phyloP scores from a whole-genome alignment of 768 basidiomycete species.

The Mycena kentingensis region DNA sequence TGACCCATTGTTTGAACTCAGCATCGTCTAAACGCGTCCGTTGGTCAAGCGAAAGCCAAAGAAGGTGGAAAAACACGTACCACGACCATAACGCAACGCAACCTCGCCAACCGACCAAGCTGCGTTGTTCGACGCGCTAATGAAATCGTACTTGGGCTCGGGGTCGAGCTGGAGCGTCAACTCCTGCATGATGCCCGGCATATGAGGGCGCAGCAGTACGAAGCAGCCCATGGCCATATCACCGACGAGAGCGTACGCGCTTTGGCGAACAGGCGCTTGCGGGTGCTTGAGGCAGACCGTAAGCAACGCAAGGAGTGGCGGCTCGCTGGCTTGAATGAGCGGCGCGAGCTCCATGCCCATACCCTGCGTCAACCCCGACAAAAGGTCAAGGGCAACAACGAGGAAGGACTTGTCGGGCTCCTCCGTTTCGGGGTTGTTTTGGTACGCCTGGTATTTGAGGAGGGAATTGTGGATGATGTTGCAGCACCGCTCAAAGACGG shows the following conservation, averaged over 20 bases:
- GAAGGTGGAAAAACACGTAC: conserved; percentile 40
- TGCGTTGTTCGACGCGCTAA: conserved; percentile 98
- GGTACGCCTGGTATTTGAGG: conserved; percentile 82
- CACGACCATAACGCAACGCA: conserved; percentile 85
- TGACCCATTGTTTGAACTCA: conserved; percentile 92
- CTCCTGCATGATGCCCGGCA: conserved; percentile 88
- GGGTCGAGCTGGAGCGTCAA: conserved; percentile 88
- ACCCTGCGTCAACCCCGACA: conserved; percentile 95
- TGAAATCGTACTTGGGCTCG: conserved; percentile 90
- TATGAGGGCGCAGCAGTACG: conserved; percentile 76
- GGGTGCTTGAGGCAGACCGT: conserved; percentile 93
- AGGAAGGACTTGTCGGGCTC: conserved; percentile 98
- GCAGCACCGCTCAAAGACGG: conserved; percentile 91
- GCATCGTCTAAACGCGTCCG: conserved; percentile 58
- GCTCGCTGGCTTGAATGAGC: conserved; percentile 68
- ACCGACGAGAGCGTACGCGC: conserved; percentile 96
- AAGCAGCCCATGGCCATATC: conserved; percentile 98
- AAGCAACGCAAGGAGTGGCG: conserved; percentile 78
- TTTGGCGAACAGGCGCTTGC: conserved; percentile 93
- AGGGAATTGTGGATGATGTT: conserved; percentile 82
- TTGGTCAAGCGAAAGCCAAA: not conserved
- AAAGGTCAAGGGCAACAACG: conserved; percentile 94
- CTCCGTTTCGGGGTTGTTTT: conserved; percentile 86
- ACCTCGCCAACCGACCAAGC: conserved; percentile 99
- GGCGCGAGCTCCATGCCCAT: conserved; percentile 77